Evolutionary conservation across 257 asterid genomes (phyloP).

Genomic region (Verbascum thapsus): DNA sequence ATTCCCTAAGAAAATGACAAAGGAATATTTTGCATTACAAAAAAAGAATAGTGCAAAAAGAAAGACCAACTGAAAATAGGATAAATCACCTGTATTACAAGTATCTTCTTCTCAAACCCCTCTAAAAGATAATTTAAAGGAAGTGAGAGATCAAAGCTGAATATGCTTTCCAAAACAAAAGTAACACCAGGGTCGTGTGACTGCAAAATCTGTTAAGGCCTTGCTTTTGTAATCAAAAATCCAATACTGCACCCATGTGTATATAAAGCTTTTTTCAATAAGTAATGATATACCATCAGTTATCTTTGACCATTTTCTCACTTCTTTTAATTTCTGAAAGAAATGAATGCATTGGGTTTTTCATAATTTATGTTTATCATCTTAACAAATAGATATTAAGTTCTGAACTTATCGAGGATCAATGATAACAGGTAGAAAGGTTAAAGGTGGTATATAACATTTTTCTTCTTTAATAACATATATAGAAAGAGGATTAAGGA

Average conservation of each 20-base stretch:
- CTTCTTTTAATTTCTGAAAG: no score
- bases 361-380: no score
- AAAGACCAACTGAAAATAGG: constrained; percentile 12
- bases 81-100: constrained; percentile 65
- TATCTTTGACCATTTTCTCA: no score
- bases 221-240: neutral
- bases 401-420: no score
- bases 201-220: constrained; percentile 62
- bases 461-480: no score
- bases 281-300: no score
- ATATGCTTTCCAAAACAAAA: constrained; percentile 74
- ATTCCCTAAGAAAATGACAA: constrained; percentile 61
- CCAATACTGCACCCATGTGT: neutral
- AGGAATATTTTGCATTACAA: constrained; percentile 4
- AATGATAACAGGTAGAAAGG: no score
- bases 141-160: constrained; percentile 82
- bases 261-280: neutral
- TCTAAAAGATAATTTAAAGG: constrained; percentile 80
- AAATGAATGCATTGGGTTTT: no score
- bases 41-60: constrained; percentile 2
- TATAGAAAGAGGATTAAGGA: constrained; percentile 1
- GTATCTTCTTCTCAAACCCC: constrained; percentile 58
- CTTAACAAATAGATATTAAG: no score
- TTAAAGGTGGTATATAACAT: no score
- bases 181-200: constrained; percentile 84